phyloP scores from a whole-genome alignment of 352 stramenopile genomes.

The Phytopythium montanum region DNA sequence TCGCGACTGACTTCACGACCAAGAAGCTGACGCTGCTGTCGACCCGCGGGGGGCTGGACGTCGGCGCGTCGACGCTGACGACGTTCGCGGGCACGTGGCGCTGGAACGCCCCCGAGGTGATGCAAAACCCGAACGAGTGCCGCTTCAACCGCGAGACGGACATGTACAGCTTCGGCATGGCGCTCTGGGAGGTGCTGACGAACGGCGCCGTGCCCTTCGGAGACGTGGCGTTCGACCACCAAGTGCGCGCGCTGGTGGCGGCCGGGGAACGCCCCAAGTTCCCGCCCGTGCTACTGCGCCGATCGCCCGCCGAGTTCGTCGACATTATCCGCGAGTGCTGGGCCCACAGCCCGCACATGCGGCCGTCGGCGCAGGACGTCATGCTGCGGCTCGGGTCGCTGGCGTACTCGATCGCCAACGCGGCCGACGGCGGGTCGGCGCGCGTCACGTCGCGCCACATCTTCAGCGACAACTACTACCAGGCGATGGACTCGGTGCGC shows the following conservation, averaged over 20 bases:
- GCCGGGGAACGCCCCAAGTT: slow-evolving; percentile 52
- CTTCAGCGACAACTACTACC: slow-evolving; percentile 74
- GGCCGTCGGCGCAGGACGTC: slow-evolving; percentile 56
- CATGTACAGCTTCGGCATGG: slow-evolving; percentile 74
- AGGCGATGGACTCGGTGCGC: slow-evolving; percentile 58
- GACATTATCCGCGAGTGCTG: slow-evolving; percentile 61
- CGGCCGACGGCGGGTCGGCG: slow-evolving; percentile 23
- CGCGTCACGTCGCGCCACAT: slow-evolving; percentile 41
- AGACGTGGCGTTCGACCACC: slow-evolving; percentile 62
- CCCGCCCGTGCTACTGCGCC: slow-evolving; percentile 37
- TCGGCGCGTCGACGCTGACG: slow-evolving; percentile 39
- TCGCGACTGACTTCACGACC: slow-evolving; percentile 59
- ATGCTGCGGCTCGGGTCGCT: slow-evolving; percentile 64
- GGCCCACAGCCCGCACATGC: slow-evolving; percentile 48
- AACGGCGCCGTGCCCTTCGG: slow-evolving; percentile 64
- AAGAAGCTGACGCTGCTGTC: slow-evolving; percentile 30
- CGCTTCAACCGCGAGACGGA: slow-evolving; percentile 70
- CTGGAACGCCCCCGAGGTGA: slow-evolving; percentile 72
- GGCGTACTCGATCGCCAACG: slow-evolving; percentile 46
- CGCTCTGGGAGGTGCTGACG: slow-evolving; percentile 66
- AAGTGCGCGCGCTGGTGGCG: slow-evolving; percentile 56
- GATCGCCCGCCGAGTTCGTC: slow-evolving; percentile 53
- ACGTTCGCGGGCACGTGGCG: slow-evolving; percentile 73
- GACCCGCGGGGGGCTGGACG: slow-evolving; percentile 8
- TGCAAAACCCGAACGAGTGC: slow-evolving; percentile 63